Conservation (phyloP, 2,329 filamentous ascomycete species). For the Coniella vitis region DNA sequence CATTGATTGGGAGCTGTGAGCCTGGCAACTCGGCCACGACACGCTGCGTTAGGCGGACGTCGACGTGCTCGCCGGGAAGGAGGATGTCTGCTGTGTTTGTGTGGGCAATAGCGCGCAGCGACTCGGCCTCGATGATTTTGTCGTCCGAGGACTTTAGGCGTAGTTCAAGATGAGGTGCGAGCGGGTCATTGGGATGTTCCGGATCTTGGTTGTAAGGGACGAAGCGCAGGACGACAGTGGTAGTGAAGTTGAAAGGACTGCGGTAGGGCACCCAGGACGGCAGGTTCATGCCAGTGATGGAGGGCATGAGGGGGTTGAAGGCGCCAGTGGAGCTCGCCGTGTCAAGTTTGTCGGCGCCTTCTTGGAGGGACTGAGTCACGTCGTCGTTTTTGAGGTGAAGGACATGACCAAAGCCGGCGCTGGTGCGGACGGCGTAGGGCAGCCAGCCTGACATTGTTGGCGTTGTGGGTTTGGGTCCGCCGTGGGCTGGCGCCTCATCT, state of each 20-base stretch:
- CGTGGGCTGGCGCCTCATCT: not conserved
- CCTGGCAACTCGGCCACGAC: slow-evolving; percentile 26
- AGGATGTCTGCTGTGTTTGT: slow-evolving; percentile 36
- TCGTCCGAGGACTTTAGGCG: slow-evolving; percentile 24
- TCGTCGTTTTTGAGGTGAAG: slow-evolving; percentile 28
- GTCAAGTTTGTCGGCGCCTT: slow-evolving; percentile 7
- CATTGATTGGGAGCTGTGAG: slow-evolving; percentile 16
- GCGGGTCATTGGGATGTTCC: not conserved
- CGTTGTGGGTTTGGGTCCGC: not conserved
- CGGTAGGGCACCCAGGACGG: slow-evolving; percentile 24
- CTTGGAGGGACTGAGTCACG: slow-evolving; percentile 15
- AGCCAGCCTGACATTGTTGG: slow-evolving; percentile 13
- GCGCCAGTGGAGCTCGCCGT: slow-evolving; percentile 18
- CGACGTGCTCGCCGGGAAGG: slow-evolving; percentile 39
- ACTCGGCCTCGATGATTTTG: slow-evolving; percentile 26
- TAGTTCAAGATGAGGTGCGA: slow-evolving; percentile 30
- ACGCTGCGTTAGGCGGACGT: slow-evolving; percentile 39
- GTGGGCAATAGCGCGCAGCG: slow-evolving; percentile 33
- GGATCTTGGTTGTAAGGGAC: slow-evolving; percentile 25
- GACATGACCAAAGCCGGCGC: slow-evolving; percentile 45
- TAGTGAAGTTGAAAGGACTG: slow-evolving; percentile 20
- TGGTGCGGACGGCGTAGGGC: slow-evolving; percentile 11
- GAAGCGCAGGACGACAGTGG: slow-evolving; percentile 41
- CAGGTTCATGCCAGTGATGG: slow-evolving; percentile 38
- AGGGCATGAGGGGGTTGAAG: slow-evolving; percentile 38